Percentiles rank a stretch among this genome's conserved stretches.
Evolutionary conservation across 2,329 filamentous ascomycete species (phyloP).

Genomic region (Xylariaceae sp.): DNA sequence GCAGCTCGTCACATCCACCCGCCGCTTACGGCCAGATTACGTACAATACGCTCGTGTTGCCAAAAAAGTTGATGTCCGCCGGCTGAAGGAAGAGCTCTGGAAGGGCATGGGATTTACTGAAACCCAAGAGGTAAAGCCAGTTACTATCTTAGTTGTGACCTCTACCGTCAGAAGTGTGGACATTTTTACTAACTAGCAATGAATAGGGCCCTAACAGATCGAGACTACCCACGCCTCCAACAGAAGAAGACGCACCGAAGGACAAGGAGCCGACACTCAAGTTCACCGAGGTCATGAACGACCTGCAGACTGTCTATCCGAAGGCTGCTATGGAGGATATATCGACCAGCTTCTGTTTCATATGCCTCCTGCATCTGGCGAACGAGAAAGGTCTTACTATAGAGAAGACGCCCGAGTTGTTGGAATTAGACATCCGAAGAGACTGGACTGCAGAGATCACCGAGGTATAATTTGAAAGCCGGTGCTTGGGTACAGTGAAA

Average conservation of each 20-base stretch:
- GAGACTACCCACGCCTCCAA: slow-evolving; percentile 30
- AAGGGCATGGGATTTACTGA: slow-evolving; percentile 59
- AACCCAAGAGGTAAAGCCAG: slow-evolving; percentile 47
- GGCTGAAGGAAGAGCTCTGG: slow-evolving; percentile 70
- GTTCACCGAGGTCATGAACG: slow-evolving; percentile 91
- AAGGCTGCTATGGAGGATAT: slow-evolving; percentile 88
- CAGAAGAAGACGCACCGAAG: slow-evolving; percentile 27
- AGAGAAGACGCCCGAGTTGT: slow-evolving; percentile 57
- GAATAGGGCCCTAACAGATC: slow-evolving; percentile 27
- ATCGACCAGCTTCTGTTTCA: slow-evolving; percentile 90
- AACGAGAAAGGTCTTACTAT: slow-evolving; percentile 90
- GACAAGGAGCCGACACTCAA: slow-evolving; percentile 57
- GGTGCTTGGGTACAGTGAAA: too few species aligned
- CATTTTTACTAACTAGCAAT: slow-evolving; percentile 9
- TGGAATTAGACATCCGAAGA: slow-evolving; percentile 60
- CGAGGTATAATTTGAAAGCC: slow-evolving; percentile 8
- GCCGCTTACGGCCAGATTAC: slow-evolving; percentile 64
- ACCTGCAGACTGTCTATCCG: slow-evolving; percentile 80
- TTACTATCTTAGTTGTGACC: too few species aligned
- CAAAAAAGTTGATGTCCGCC: slow-evolving; percentile 68
- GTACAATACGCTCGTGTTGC: slow-evolving; percentile 68
- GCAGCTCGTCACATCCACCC: slow-evolving; percentile 63
- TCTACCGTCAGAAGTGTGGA: not conserved
- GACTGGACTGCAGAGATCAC: slow-evolving; percentile 60
- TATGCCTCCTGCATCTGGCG: slow-evolving; percentile 83